Conservation (phyloP, 345 rosid genomes). For the Camelina hispida region DNA sequence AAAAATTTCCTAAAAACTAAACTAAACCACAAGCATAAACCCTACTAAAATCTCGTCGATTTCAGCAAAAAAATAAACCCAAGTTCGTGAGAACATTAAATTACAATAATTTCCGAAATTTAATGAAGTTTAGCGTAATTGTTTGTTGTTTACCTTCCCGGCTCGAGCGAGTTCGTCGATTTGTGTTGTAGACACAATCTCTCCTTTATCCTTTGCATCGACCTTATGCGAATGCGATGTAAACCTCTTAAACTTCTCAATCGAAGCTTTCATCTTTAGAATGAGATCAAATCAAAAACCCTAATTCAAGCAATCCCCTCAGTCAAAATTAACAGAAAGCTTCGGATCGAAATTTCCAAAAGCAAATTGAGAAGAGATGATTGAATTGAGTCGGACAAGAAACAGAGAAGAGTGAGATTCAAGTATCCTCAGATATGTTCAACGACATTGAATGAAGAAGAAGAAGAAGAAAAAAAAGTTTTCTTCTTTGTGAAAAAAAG, state of each 20-base stretch:
- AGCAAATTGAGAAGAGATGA: slow-evolving; percentile 22
- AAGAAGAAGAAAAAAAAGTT: not conserved
- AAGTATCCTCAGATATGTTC: slow-evolving; percentile 49
- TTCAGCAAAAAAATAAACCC: not conserved
- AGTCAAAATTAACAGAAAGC: slow-evolving; percentile 6
- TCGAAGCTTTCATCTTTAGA: slow-evolving; percentile 74
- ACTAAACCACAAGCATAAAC: slow-evolving; percentile 29
- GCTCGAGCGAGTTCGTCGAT: slow-evolving; percentile 86
- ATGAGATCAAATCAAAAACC: slow-evolving; percentile 32
- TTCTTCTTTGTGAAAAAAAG: slow-evolving; percentile 18
- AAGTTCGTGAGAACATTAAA: not conserved
- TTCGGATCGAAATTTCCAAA: slow-evolving; percentile 27
- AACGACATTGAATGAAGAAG: slow-evolving; percentile 54
- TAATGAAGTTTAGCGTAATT: not conserved
- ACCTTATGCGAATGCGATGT: slow-evolving; percentile 74
- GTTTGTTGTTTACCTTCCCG: slow-evolving; percentile 58
- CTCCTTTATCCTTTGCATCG: slow-evolving; percentile 70
- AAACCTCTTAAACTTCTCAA: slow-evolving; percentile 69
- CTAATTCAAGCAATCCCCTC: slow-evolving; percentile 41
- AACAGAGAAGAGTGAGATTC: slow-evolving; percentile 42
- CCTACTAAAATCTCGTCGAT: slow-evolving; percentile 38
- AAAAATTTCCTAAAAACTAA: slow-evolving; percentile 9
- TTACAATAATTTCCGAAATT: not conserved
- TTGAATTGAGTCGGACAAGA: slow-evolving; percentile 15
- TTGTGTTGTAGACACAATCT: slow-evolving; percentile 54